Percentiles rank a stretch among this genome's conserved stretches.
Evolutionary conservation across 1,284 basidiomycete species (phyloP).

Genomic region (Cronartium ribicola): DNA sequence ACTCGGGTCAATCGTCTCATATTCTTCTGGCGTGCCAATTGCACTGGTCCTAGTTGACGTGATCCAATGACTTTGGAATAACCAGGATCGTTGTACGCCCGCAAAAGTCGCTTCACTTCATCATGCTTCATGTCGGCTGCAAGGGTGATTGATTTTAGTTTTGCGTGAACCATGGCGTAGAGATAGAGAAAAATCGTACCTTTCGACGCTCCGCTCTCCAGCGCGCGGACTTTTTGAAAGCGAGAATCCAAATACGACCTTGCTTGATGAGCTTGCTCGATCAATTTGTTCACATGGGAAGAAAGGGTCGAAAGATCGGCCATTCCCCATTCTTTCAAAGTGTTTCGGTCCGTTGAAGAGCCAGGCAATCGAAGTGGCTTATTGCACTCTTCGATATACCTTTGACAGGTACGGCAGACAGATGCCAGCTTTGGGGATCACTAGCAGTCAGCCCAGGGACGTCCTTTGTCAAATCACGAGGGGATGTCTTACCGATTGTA

Average conservation of each 20-base stretch:
- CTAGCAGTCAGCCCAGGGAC: slow-evolving; percentile 4
- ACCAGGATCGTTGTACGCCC: slow-evolving; percentile 26
- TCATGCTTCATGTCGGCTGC: slow-evolving; percentile 37
- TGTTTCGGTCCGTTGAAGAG: not conserved
- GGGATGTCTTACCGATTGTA: slow-evolving; percentile 22
- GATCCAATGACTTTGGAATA: slow-evolving; percentile 24
- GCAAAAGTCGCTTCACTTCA: slow-evolving; percentile 37
- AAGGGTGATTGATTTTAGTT: not conserved
- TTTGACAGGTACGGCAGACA: slow-evolving; percentile 18
- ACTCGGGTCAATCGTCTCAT: slow-evolving; percentile 29
- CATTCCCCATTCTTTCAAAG: slow-evolving; percentile 24
- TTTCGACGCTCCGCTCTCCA: slow-evolving; percentile 30
- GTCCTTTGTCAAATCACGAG: not conserved
- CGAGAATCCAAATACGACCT: slow-evolving; percentile 10
- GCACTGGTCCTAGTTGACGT: slow-evolving; percentile 34
- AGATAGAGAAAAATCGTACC: slow-evolving; percentile 4
- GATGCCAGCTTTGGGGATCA: slow-evolving; percentile 16
- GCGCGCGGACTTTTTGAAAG: not conserved
- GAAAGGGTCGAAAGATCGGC: slow-evolving; percentile 23
- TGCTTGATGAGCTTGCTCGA: slow-evolving; percentile 3
- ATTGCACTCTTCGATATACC: slow-evolving; percentile 21
- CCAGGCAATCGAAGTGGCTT: not conserved
- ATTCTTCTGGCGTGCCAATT: slow-evolving; percentile 34
- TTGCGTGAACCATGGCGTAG: not conserved
- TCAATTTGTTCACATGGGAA: slow-evolving; percentile 9